phyloP scores from a whole-genome alignment of 2,329 filamentous ascomycete species.

The Akanthomyces dipterigenus region DNA sequence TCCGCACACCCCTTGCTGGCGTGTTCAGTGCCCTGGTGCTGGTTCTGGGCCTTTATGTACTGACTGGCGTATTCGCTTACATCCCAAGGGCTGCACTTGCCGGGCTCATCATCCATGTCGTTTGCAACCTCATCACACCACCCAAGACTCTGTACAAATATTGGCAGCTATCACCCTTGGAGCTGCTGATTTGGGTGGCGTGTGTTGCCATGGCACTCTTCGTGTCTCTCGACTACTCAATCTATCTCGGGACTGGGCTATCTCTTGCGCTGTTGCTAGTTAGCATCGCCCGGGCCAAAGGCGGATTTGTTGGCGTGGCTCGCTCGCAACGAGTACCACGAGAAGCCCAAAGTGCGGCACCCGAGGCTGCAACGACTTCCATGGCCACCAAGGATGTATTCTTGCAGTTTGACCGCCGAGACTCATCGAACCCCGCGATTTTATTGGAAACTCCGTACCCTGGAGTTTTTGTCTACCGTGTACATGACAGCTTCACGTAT shows the following conservation, averaged over 20 bases:
- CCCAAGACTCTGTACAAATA: conserved; percentile 71
- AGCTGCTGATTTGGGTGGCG: conserved; percentile 67
- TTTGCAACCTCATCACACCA: conserved; percentile 67
- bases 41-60: conserved; percentile 68
- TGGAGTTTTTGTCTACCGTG: conserved; percentile 46
- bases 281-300: conserved; percentile 39
- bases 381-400: conserved; percentile 20
- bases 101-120: conserved; percentile 77
- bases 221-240: conserved; percentile 42
- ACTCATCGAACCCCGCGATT: conserved; percentile 39
- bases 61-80: conserved; percentile 74
- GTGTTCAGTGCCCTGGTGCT: conserved; percentile 72
- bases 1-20: conserved; percentile 71
- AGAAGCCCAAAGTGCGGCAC: not conserved
- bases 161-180: conserved; percentile 68
- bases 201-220: conserved; percentile 57
- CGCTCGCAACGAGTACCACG: conserved; percentile 15
- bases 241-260: conserved; percentile 40
- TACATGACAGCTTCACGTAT: conserved; percentile 46
- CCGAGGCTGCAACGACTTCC: not conserved
- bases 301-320: conserved; percentile 39
- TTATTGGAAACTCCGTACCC: conserved; percentile 37
- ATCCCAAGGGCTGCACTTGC: conserved; percentile 66
- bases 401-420: conserved; percentile 33
- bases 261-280: conserved; percentile 38